Base-by-base conservation (phyloP, 345 rosid species). In the Limnanthes douglasii region DNA sequence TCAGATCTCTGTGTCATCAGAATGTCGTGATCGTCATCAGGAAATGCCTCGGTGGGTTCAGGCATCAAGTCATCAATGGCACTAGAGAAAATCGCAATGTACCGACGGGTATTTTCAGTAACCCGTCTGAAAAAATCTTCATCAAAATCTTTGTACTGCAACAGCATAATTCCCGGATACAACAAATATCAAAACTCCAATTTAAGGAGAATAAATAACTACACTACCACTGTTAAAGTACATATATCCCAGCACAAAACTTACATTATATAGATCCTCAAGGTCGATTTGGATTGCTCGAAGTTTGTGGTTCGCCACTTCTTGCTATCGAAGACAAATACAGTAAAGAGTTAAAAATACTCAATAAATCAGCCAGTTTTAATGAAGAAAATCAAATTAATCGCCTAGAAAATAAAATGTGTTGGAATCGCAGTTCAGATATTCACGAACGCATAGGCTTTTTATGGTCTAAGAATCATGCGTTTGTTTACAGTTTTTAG, bases 1-100 rank as follows among this genome's bases (percentile, higher is more conserved):
- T 84, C 94, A 0, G 82, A 58, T 61, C 98, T 77, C 61, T 90
- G 98, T 1, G 92, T 77, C 88, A 90, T 78, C 41, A 84, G 41
- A 37, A 90, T 71, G 54, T 78, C 84, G 31, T 73, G 92, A 37
- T 80, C 96, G 51, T 84, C 96, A 48, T 85, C 99, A 2, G 64
- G 81, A 59, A 85, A 69, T 0, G 85, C 73, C 66, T 84, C 96
- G 0, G 85, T 84, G 29, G 96, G 78, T 56, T 72, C 94, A 1
- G 98, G 98, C 60, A 90, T 51, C 25, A 80, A 41, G 48, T 80
- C 94, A 3, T 90, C 98, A 12, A 80, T 54, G 15, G 93, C 94
- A 45, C 72, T 36, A 5, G 83, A 65, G 24, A 90, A 84, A 32
- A 80, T 57, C 13, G 75, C 78, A 29, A 90, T 54, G 21, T 90